Percentiles rank a stretch among this genome's conserved stretches.
phyloP scores from a whole-genome alignment of 257 asterid species.

The Solanum pinnatisectum region DNA sequence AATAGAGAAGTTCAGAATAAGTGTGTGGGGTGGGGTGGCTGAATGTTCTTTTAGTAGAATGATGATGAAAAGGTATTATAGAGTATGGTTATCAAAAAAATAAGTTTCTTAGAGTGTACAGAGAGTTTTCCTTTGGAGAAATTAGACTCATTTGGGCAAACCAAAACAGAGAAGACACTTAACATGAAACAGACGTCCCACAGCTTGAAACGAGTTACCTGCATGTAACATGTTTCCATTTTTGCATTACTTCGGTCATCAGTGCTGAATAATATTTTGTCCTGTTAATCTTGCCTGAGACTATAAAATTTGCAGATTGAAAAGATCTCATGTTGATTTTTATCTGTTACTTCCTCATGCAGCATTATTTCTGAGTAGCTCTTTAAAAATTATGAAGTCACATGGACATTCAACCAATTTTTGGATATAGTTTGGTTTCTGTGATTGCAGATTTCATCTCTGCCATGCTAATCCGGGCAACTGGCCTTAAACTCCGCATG shows the following conservation, averaged over 20 bases:
- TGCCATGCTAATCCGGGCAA: slow-evolving; percentile 74
- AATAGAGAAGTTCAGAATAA: background rate
- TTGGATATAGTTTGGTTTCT: slow-evolving; percentile 84
- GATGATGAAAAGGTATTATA: background rate
- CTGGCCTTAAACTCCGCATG: slow-evolving; percentile 52
- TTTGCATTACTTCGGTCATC: background rate
- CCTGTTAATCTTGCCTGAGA: background rate
- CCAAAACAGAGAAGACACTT: background rate
- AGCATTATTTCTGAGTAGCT: background rate
- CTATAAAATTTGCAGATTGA: background rate
- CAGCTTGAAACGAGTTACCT: background rate
- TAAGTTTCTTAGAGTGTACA: background rate
- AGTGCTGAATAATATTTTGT: background rate
- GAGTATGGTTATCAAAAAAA: background rate
- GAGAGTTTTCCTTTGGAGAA: background rate
- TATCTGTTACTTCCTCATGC: background rate
- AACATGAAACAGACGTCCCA: background rate
- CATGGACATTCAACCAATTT: slow-evolving; percentile 36
- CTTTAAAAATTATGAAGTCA: background rate
- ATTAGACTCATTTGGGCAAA: background rate
- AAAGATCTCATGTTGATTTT: background rate
- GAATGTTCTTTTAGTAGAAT: background rate
- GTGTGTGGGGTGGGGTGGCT: background rate
- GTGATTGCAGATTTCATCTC: slow-evolving; percentile 82
- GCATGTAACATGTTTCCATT: background rate